Evolutionary conservation across 2,329 filamentous ascomycete genomes (phyloP).

Genomic region (Aspergillus aculeatinus): DNA sequence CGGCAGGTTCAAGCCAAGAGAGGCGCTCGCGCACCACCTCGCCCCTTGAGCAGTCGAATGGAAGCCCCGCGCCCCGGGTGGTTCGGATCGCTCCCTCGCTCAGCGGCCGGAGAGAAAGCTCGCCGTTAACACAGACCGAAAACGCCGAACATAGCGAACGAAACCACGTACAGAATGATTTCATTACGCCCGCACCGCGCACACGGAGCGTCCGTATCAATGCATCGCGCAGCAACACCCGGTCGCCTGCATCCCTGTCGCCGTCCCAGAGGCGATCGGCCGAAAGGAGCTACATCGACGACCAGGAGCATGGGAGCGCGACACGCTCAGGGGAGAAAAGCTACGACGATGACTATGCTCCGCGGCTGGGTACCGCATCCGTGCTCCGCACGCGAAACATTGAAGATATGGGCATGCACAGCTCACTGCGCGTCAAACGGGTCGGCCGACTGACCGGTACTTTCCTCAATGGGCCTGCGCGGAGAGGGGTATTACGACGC

Average conservation of each 20-base stretch:
- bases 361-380: conserved; percentile 37
- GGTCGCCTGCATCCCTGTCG: conserved; percentile 41
- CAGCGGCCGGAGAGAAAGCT: conserved; percentile 35
- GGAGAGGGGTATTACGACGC: conserved; percentile 64
- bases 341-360: conserved; percentile 36
- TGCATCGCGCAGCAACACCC: conserved; percentile 42
- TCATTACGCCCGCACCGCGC: conserved; percentile 49
- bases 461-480: conserved; percentile 76
- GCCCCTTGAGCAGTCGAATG: conserved; percentile 39
- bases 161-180: conserved; percentile 31
- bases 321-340: conserved; percentile 36
- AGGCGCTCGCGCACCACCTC: conserved; percentile 38
- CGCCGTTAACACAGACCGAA: conserved; percentile 39
- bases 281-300: conserved; percentile 30
- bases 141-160: conserved; percentile 28
- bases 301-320: conserved; percentile 34
- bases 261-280: conserved; percentile 35
- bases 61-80: conserved; percentile 44
- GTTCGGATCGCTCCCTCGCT: conserved; percentile 40
- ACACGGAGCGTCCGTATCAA: conserved; percentile 45
- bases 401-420: conserved; percentile 66
- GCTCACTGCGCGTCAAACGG: conserved; percentile 75
- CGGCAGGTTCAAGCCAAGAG: conserved; percentile 29
- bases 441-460: conserved; percentile 72
- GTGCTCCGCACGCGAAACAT: conserved; percentile 48